Base-by-base conservation (phyloP, 352 stramenopile species). In the Pythium plurisporium region DNA sequence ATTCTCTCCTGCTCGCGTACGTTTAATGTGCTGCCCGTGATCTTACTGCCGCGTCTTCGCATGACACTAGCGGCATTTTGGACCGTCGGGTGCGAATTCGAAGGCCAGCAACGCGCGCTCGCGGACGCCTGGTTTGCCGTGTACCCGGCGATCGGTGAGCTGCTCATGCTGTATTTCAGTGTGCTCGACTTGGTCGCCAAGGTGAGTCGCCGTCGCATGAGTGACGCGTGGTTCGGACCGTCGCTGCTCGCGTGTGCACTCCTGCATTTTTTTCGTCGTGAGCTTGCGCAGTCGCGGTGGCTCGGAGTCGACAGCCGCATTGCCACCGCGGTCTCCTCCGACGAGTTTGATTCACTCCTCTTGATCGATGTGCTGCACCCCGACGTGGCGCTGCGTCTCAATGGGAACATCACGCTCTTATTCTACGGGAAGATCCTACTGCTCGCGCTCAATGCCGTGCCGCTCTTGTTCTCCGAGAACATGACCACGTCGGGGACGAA, bases 101-200 rank as follows among this genome's bases (percentile, higher is more conserved):
- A 79, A 50, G 69, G 70, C 8, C 46, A 73, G 2, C 62, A 79
- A 55, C 12, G 3, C 8, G 64, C 57, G 0, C 25, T 79, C 11
- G 9, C 59, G 0, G 55, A 62, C 8, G 33, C 70, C 0, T 82
- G 73, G 73, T 82, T 70, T 38, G 47, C 47, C 2, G 66, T 79
- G 4, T 79, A 74, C 44, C 62, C 69, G 5, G 59, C 22, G 1
- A 69, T 72, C 14, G 46, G 43, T 5, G 67, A 74, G 26, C 48
- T 65, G n/a, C 17, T 68, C 7, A 26, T 74, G 1, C 55, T 46
- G 12, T 52, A 55, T 49, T 77, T 53, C 54, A 82, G 70, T 25
- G 4, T 82, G 29, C 40, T 82, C n/a, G 74, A 82, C 43, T 23
- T 56, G 3, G 8, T 64, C 15, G 67, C 50, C 2, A 76, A 74